phyloP scores from a whole-genome alignment of 2,329 filamentous ascomycete genomes.

The Penicillium sp. region DNA sequence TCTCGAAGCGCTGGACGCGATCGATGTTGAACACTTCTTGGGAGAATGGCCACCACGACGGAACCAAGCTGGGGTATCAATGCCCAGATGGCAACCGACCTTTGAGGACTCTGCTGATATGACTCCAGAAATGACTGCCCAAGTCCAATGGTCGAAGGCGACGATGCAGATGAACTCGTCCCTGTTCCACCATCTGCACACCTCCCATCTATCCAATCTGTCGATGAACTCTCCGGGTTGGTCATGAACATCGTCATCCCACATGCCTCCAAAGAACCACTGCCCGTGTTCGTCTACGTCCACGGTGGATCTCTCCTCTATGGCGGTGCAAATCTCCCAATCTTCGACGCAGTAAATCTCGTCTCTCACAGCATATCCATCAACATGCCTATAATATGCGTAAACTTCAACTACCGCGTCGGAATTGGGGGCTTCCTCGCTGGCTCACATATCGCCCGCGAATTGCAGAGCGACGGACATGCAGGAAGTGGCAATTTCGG shows the following conservation, averaged over 20 bases:
- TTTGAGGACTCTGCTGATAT: background rate
- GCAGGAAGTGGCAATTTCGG: slow-evolving; percentile 42
- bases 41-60: slow-evolving; percentile 21
- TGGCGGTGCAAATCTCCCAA: slow-evolving; percentile 27
- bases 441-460: slow-evolving; percentile 13
- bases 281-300: slow-evolving; percentile 29
- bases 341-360: slow-evolving; percentile 29
- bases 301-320: slow-evolving; percentile 31
- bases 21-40: slow-evolving; percentile 21
- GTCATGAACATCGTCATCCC: slow-evolving; percentile 31
- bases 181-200: slow-evolving; percentile 25
- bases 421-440: slow-evolving; percentile 30
- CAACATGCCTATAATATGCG: slow-evolving; percentile 21
- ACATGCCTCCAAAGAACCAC: background rate
- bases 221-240: slow-evolving; percentile 24
- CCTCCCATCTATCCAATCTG: slow-evolving; percentile 6
- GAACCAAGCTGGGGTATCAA: slow-evolving; percentile 24
- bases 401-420: slow-evolving; percentile 32
- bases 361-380: slow-evolving; percentile 27
- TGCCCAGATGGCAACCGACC: background rate
- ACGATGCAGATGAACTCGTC: slow-evolving; percentile 24
- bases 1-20: slow-evolving; percentile 28
- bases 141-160: slow-evolving; percentile 20
- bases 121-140: slow-evolving; percentile 23
- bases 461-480: slow-evolving; percentile 22